These are phyloP conservation scores for Quercus cerris DNA, from an alignment of 306 rosid species.

Conservation along the genomic window DNA sequence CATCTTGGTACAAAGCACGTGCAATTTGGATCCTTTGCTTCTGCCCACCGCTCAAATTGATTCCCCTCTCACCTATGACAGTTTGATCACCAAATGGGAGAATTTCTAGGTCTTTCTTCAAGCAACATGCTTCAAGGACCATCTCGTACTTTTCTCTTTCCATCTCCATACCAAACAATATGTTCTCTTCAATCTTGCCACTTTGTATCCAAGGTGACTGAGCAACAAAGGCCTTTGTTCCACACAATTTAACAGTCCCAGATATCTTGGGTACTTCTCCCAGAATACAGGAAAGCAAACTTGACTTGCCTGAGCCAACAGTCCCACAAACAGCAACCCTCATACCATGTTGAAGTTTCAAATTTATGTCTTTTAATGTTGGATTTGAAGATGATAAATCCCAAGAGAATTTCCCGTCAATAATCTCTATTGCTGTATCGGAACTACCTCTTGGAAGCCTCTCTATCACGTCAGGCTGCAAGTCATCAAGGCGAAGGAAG, in stretches of 20 bases:
- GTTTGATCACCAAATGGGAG: slow-evolving; percentile 82
- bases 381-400: slow-evolving; percentile 42
- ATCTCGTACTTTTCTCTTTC: slow-evolving; percentile 58
- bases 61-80: slow-evolving; percentile 79
- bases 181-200: slow-evolving; percentile 75
- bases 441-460: slow-evolving; percentile 65
- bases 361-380: slow-evolving; percentile 52
- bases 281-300: slow-evolving; percentile 68
- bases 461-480: slow-evolving; percentile 55
- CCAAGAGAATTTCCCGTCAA: slow-evolving; percentile 81
- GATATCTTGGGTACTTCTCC: slow-evolving; percentile 85
- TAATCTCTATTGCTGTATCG: slow-evolving; percentile 52
- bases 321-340: slow-evolving; percentile 86
- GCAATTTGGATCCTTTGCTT: slow-evolving; percentile 88
- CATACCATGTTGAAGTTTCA: slow-evolving; percentile 55
- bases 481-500: slow-evolving; percentile 67
- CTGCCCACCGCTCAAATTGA: slow-evolving; percentile 89
- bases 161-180: slow-evolving; percentile 73
- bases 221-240: slow-evolving; percentile 80
- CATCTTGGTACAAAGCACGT: slow-evolving; percentile 74
- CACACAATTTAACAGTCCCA: slow-evolving; percentile 64
- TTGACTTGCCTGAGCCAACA: slow-evolving; percentile 92
- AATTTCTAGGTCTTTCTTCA: slow-evolving; percentile 69
- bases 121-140: slow-evolving; percentile 76
- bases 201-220: slow-evolving; percentile 95